A percentile compares a stretch with the other conserved stretches of the same genome.
phyloP scores from a whole-genome alignment of 805 yeast species.

The Candida schatavii region DNA sequence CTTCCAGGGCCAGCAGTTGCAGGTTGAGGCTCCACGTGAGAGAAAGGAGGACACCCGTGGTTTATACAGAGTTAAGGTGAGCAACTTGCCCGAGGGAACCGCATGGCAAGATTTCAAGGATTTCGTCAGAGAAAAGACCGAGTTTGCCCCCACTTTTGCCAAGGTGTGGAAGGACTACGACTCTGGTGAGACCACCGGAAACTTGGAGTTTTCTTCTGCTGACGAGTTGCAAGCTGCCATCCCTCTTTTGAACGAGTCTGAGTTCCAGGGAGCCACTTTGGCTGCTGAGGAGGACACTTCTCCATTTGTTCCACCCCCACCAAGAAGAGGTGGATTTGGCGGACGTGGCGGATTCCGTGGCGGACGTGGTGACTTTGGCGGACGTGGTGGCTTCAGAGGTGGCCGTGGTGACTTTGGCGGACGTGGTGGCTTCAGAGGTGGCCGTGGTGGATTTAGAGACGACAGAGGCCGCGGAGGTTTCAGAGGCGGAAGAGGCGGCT shows the following conservation, averaged over 20 bases:
- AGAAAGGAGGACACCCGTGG: slow-evolving; percentile 63
- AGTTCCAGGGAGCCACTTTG: slow-evolving; percentile 66
- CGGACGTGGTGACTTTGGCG: slow-evolving; percentile 35
- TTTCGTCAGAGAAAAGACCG: slow-evolving; percentile 74
- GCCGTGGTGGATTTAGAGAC: slow-evolving; percentile 24
- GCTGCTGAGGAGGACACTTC: slow-evolving; percentile 76
- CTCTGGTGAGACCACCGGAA: slow-evolving; percentile 46
- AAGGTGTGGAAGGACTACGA: slow-evolving; percentile 49
- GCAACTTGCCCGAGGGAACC: slow-evolving; percentile 69
- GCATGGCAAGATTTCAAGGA: slow-evolving; percentile 92
- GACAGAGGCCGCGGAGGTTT: slow-evolving; percentile 20
- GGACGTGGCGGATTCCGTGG: slow-evolving; percentile 41
- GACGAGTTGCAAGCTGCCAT: slow-evolving; percentile 77
- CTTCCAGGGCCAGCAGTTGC: slow-evolving; percentile 49
- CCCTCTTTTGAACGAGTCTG: slow-evolving; percentile 66
- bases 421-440: slow-evolving; percentile 35
- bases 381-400: slow-evolving; percentile 33
- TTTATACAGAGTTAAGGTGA: slow-evolving; percentile 67
- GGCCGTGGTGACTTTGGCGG: slow-evolving; percentile 36
- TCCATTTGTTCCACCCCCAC: slow-evolving; percentile 54
- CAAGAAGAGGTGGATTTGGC: slow-evolving; percentile 41
- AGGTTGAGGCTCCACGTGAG: slow-evolving; percentile 54
- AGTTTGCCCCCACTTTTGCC: slow-evolving; percentile 60
- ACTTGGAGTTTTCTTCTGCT: slow-evolving; percentile 57
- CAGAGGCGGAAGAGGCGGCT: slow-evolving; percentile 31